Evolutionary conservation across 345 rosid species (phyloP), one percentile per base, ranked within the genome.

Genomic region (Psidium friedrichsthalianum): DNA sequence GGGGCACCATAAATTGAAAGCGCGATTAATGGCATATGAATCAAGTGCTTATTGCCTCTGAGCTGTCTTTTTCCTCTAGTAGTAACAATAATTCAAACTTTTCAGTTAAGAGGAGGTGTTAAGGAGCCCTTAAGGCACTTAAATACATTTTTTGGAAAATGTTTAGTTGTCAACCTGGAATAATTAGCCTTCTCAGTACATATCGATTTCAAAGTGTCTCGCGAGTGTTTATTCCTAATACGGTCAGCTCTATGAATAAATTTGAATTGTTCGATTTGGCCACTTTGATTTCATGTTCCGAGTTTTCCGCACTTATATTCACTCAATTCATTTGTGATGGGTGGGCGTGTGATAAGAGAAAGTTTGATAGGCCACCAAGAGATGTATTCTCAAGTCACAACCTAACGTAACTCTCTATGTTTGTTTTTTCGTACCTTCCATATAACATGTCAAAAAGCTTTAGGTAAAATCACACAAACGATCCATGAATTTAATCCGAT

Each of bases 391-490:
- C 40, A 5, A 61, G 11, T 61, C 29, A 61, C 8, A 29, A 0
- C 2, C 0, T 7, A n/a, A 5, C 1, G 3, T n/a, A n/a, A 12
- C 6, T 12, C 25, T 5, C 2, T 5, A 1, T 12, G 1, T 8
- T 22, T n/a, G 1, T 18, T 18, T n/a, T 5, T n/a, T n/a, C 7
- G 18, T 2, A 5, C 12, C 13, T 58, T 12, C 7, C 2, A 13
- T 12, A n/a, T 2, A 13, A 14, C 5, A 52, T 49, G 51, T 44
- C 49, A 44, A 44, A 44, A 44, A 44, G 49, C 6, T 44, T 44
- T 5, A 4, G 49, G 49, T 1, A 44, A 40, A 40, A 40, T 40
- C 5, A 40, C 5, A 40, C 42, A 40, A 40, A 40, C 4, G 5
- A 5, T 40, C 47, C 47, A 2, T 44, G 47, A 44, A 44, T 36